Percentiles rank a stretch among this genome's conserved stretches.
phyloP scores from a whole-genome alignment of 2,329 filamentous ascomycete species.

The Aschersonia sp. region DNA sequence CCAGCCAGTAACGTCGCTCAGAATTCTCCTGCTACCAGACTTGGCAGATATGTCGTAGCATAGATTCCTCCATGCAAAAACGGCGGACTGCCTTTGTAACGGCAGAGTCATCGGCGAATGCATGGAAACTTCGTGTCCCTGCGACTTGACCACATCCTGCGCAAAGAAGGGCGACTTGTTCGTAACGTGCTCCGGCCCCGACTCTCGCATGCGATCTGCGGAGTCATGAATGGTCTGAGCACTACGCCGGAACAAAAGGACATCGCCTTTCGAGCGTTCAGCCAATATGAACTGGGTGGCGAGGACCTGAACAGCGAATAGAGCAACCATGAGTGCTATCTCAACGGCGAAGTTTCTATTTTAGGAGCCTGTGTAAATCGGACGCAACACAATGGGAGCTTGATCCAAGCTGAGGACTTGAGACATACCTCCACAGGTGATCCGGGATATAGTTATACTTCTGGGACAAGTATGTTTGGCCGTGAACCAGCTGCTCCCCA shows the following conservation, averaged over 20 bases:
- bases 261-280: background rate
- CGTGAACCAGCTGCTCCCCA: conserved; percentile 13
- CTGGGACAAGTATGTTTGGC: background rate
- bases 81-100: background rate
- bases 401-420: no score
- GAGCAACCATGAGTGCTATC: background rate
- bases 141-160: background rate
- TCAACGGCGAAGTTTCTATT: background rate
- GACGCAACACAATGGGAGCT: no score
- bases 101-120: background rate
- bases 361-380: no score
- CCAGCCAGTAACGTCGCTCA: conserved; percentile 60
- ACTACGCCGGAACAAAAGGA: background rate
- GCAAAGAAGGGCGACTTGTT: background rate
- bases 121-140: background rate
- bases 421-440: background rate
- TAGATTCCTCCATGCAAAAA: background rate
- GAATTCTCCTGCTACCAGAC: conserved; percentile 49
- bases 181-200: no score
- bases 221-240: no score
- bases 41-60: conserved; percentile 30
- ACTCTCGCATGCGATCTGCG: no score
- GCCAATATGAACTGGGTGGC: background rate
- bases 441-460: background rate
- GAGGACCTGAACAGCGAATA: background rate